Base-by-base conservation (phyloP, 495 filamentous ascomycete genomes). In the Apiosordaria backusii region DNA sequence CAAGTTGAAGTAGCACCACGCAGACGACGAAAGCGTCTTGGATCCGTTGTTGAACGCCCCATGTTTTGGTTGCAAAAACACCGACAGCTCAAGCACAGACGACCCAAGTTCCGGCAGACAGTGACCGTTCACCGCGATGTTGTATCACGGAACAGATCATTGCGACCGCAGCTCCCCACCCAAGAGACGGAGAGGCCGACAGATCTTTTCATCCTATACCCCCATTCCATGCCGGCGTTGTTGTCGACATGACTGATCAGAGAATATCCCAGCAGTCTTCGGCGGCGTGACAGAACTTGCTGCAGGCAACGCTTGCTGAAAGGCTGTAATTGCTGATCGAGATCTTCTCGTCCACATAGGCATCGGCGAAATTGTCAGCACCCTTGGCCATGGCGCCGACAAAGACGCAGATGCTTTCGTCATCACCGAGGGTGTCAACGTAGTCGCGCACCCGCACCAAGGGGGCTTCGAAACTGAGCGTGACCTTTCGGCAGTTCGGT, bases 351-450 rank as follows among this genome's bases (percentile, higher is more conserved):
- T 99, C 95, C 70, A 97, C 95, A 80, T 89, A 93, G 50, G 84
- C 82, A 74, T 99, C 95, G 60, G 95, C 95, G 74, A 99, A 99
- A 78, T 95, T 92, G 75, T 99, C 95, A 26, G 87, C 82, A 7
- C 95, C 95, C 79, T 97, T 98, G 65, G 95, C 95, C 93, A 99
- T 98, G 63, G 95, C 95, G 67, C 95, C 95, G 52, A 99, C 92
- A 72, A 97, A 97, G 65, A 99, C 94, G 72, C 93, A 97, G 27
- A 97, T 88, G 78, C 94, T 97, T 80, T 99, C 92, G 69, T 92
- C 88, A 15, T 89, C 81, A 4, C 81, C 86, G 1, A 99, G 82
- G 4, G 83, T 85, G 62, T 90, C 86, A 55, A 99, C 86, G 75
- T 97, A 98, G 73, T 97, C 93, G 72, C 88, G 83, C 35, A 93